phyloP scores from a whole-genome alignment of 257 asterid genomes.

The Cinchona pubescens region DNA sequence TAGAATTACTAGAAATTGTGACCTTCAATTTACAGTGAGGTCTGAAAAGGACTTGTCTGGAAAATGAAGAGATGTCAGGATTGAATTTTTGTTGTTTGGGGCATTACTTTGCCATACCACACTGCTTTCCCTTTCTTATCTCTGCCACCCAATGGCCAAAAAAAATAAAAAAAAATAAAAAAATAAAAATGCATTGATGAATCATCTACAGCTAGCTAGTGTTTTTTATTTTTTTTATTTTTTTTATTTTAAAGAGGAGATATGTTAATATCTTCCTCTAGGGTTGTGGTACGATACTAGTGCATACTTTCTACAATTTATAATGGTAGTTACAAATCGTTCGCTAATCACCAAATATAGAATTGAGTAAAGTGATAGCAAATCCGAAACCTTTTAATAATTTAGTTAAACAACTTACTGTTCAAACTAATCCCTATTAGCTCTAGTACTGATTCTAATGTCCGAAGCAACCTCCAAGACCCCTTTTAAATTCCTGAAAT shows the following conservation, averaged over 20 bases:
- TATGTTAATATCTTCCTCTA: too few relatives aligned
- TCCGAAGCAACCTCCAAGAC: neutral
- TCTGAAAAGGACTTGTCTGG: neutral
- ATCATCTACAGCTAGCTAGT: neutral
- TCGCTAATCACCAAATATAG: too few relatives aligned
- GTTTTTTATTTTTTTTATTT: too few relatives aligned
- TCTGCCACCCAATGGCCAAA: neutral
- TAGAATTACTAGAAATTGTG: neutral
- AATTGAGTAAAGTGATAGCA: too few relatives aligned
- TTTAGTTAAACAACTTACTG: too few relatives aligned
- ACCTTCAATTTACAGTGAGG: neutral
- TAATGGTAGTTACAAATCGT: too few relatives aligned
- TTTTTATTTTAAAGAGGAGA: too few relatives aligned
- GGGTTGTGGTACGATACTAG: too few relatives aligned
- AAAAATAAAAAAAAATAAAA: too few relatives aligned
- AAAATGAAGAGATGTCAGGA: constrained; percentile 6
- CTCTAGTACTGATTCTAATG: neutral
- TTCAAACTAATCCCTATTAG: too few relatives aligned
- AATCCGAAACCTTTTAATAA: too few relatives aligned
- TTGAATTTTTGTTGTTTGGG: neutral
- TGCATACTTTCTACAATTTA: too few relatives aligned
- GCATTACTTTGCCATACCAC: neutral
- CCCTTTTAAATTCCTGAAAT: neutral
- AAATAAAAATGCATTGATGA: neutral
- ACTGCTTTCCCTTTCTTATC: constrained; percentile 13